Conservation (phyloP, 305 asterid species). For the Fraxinus xanthoxyloides region DNA sequence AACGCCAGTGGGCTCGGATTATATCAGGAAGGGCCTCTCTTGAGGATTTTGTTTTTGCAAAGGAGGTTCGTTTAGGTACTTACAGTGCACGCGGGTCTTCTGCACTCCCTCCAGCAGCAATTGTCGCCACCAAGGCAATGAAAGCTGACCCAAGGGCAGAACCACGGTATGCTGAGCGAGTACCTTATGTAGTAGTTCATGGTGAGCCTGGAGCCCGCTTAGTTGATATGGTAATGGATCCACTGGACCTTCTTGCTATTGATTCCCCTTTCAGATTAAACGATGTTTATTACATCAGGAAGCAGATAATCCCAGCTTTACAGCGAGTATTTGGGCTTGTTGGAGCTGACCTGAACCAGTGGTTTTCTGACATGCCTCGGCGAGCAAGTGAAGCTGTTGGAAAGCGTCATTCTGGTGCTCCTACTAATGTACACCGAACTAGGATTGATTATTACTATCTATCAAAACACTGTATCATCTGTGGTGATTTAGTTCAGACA, state of each 20-base stretch:
- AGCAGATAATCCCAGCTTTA: constrained; percentile 90
- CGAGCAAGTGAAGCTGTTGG: constrained; percentile 63
- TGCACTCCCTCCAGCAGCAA: constrained; percentile 96
- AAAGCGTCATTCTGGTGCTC: constrained; percentile 42
- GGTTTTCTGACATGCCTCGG: constrained; percentile 90
- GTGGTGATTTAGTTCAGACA: constrained; percentile 78
- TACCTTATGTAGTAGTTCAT: constrained; percentile 89
- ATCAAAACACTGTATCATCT: constrained; percentile 79
- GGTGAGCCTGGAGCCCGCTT: constrained; percentile 97
- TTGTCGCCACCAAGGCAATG: constrained; percentile 89
- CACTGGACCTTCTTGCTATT: constrained; percentile 64
- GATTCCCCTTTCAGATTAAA: constrained; percentile 86
- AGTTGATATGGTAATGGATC: constrained; percentile 90
- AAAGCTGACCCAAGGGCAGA: constrained; percentile 87
- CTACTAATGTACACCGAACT: constrained; percentile 50
- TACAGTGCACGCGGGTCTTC: constrained; percentile 56
- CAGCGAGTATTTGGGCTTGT: constrained; percentile 93
- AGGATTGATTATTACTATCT: constrained; percentile 82
- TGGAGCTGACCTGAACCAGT: constrained; percentile 79
- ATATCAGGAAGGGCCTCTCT: constrained; percentile 82
- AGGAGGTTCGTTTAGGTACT: constrained; percentile 96
- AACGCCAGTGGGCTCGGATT: constrained; percentile 90
- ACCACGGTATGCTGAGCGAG: constrained; percentile 93
- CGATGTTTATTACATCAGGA: constrained; percentile 76
- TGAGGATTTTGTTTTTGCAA: constrained; percentile 91